Evolutionary conservation across 306 rosid species (phyloP), one percentile per base, ranked within the genome.

Genomic region (Cicer yamashitae): DNA sequence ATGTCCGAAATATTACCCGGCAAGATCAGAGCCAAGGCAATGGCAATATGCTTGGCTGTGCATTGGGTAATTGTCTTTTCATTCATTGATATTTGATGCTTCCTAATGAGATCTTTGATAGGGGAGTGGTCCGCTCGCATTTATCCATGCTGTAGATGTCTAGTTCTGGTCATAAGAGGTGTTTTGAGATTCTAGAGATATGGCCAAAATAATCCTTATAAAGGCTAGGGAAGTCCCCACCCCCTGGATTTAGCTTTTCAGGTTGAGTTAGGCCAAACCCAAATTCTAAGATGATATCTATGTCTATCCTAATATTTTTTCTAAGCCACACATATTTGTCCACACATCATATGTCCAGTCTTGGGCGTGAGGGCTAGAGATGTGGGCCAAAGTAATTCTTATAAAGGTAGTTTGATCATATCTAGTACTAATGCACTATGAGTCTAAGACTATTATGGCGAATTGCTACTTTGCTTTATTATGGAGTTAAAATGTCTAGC

Each of bases 31-130:
- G 96, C 91, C 10, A 89, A 88, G 83, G 97, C 96, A 65, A 90
- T 92, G 97, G 96, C 96, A 66, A 78, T 92, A 73, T 90, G 97
- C 86, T 84, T 92, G 93, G 90, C 93, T 39, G 91, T 82, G 67
- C 96, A 92, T 71, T 92, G 96, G 96, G 97, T 88, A 82, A 88
- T 50, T 77, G 10, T 67, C 63, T 54, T 78, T 39, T 67, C 74
- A 67, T 45, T 75, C 54, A 10, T 77, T 75, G 71, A 34, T 64
- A 59, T 54, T 61, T 30, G 41, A 67, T 74, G 60, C 12, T 74
- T 74, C 41, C 4, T 41, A 51, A 15, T 64, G 70, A 41, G 70
- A 41, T 64, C 8, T n/a, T 2, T 38, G 48, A 14, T 39, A 15
- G 20, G 2, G 25, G 67, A 22, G 20, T 5, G 25, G 67, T 30